Base-by-base conservation (phyloP, 139 green algal genomes). In the Coelastrella sp. region DNA sequence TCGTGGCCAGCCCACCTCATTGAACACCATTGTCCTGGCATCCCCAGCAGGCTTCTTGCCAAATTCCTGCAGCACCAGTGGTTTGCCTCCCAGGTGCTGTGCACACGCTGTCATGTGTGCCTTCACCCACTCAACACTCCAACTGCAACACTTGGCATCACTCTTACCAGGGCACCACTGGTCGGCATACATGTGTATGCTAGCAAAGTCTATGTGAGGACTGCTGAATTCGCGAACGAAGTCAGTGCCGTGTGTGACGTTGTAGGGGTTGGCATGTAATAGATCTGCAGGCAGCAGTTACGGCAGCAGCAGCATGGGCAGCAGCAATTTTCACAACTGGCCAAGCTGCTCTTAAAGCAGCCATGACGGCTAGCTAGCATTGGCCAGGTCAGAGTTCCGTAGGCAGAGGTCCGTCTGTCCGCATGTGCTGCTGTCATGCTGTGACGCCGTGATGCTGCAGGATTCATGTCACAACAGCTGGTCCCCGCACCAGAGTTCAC, bases 141-240 rank as follows among this genome's bases (percentile, higher is more conserved):
- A 80, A 17, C 73, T 80, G 73, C 23, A 80, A 5, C 79, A 73
- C 79, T 85, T 17, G 17, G 56, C 16, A 7, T 85, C 57, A 57
- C 16, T 22, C 2, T 7, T 3, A 2, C 60, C 80, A 20, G 6
- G 80, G 80, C 80, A 76, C 80, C 95, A 97, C n/a, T 94, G 92
- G 86, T 97, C 95, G 0, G 95, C 94, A 85, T 96, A 97, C 20
- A 96, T 71, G 90, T 97, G 96, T 54, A 94, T 93, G 80, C 90
- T 92, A 14, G 90, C 91, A 91, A 97, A 96, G 89, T 97, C 96
- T 17, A 97, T 94, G 74, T 83, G 22, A 2, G 89, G 85, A n/a
- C 68, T 84, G n/a, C 13, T 57, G 73, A 91, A 92, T 7, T 96
- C 85, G 0, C 83, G 78, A 4, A 90, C 22, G 64, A 96, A 97